These are phyloP conservation scores for Boletus mariae DNA, from an alignment of 1,284 basidiomycete genomes.

Conservation along the genomic window DNA sequence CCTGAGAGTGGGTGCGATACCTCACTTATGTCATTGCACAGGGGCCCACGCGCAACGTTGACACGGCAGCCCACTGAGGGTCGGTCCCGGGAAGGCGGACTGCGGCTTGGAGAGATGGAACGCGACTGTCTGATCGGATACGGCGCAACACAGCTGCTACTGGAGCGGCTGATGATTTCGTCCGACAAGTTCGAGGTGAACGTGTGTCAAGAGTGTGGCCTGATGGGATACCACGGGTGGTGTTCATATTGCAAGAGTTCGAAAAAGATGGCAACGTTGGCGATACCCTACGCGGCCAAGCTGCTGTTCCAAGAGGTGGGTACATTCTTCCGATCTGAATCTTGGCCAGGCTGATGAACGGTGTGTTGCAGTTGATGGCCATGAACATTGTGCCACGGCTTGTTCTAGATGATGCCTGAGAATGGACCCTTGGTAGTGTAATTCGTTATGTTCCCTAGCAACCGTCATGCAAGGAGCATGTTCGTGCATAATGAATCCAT, in stretches of 20 bases:
- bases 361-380: constrained; percentile 72
- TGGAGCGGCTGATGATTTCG: constrained; percentile 97
- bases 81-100: constrained; percentile 93
- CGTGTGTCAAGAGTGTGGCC: constrained; percentile 91
- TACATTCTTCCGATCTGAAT: constrained; percentile 3
- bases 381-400: constrained; percentile 92
- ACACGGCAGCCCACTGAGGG: constrained; percentile 99
- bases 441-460: constrained; percentile 2
- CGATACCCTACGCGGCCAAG: constrained; percentile 98
- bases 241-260: constrained; percentile 95
- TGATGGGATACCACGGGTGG: constrained; percentile 97
- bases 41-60: constrained; percentile 92
- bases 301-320: constrained; percentile 93
- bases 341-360: background rate
- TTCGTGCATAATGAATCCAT: background rate
- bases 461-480: constrained; percentile 1
- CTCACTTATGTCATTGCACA: constrained; percentile 31
- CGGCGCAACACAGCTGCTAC: constrained; percentile 91
- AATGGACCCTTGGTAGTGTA: constrained; percentile 1
- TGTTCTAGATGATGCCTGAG: constrained; percentile 71
- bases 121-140: constrained; percentile 96
- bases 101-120: constrained; percentile 99
- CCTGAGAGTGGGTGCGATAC: constrained; percentile 1
- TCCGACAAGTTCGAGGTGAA: constrained; percentile 97
- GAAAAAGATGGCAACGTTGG: constrained; percentile 93